Percentiles rank a stretch among this genome's conserved stretches.
Conservation (phyloP, 2,329 filamentous ascomycete genomes). For the Fusarium subglutinans region DNA sequence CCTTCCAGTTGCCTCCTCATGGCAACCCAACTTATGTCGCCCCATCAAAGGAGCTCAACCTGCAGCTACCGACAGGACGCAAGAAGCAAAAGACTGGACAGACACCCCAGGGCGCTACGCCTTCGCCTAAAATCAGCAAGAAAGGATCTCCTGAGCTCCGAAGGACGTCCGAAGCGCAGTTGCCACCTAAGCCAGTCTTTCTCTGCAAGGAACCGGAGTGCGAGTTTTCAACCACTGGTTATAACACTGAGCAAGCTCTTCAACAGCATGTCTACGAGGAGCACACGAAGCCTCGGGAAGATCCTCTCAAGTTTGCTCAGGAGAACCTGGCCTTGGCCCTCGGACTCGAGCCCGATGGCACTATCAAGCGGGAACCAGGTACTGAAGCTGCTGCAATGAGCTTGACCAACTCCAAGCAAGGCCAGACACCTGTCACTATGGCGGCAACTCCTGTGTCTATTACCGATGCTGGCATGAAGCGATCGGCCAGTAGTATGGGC, state of each 20-base stretch:
- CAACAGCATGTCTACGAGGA: slow-evolving; percentile 66
- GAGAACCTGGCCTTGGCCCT: slow-evolving; percentile 60
- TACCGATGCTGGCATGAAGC: slow-evolving; percentile 60
- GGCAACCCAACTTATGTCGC: slow-evolving; percentile 66
- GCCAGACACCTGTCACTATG: slow-evolving; percentile 56
- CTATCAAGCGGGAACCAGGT: slow-evolving; percentile 49
- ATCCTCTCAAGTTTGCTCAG: slow-evolving; percentile 63
- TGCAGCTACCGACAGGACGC: slow-evolving; percentile 66
- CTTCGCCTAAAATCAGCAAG: slow-evolving; percentile 60
- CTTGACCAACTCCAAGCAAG: slow-evolving; percentile 57
- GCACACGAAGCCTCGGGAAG: slow-evolving; percentile 63
- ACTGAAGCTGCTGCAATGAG: slow-evolving; percentile 52
- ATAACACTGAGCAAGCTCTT: slow-evolving; percentile 63
- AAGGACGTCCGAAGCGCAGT: slow-evolving; percentile 43
- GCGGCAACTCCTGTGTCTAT: slow-evolving; percentile 62
- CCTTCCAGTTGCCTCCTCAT: slow-evolving; percentile 66
- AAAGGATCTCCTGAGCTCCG: slow-evolving; percentile 57
- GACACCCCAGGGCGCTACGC: slow-evolving; percentile 52
- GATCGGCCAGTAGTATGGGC: slow-evolving; percentile 57
- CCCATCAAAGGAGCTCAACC: slow-evolving; percentile 62
- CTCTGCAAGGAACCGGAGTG: slow-evolving; percentile 65
- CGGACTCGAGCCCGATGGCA: slow-evolving; percentile 63
- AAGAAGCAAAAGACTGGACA: slow-evolving; percentile 62
- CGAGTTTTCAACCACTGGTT: slow-evolving; percentile 59
- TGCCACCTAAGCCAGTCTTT: slow-evolving; percentile 54